Base-by-base conservation (phyloP, 179 eudicot species). In the Nepenthes alata region DNA sequence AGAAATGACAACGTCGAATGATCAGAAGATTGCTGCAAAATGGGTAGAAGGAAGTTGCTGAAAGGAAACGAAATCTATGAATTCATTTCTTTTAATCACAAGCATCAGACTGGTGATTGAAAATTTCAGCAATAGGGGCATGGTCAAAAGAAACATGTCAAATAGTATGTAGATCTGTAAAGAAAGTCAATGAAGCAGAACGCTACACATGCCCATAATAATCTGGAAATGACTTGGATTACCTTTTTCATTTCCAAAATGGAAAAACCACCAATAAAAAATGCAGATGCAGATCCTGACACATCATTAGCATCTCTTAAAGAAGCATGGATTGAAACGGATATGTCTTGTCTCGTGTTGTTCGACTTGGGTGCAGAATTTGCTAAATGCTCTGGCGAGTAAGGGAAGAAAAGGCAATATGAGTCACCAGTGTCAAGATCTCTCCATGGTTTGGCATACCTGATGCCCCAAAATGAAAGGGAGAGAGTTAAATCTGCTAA, bases 401-500 rank as follows among this genome's bases (percentile, higher is more conserved):
- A 71, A 54, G 97, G 97, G 70, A 81, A 90, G 78, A 90, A 88
- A 14, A 83, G 76, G 74, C 96, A 88, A 72, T 79, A 77, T 15
- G 76, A 65, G 49, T 70, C 75, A 55, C 90, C 88, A 51, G 82
- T 77, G 51, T 75, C 77, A 69, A 74, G 86, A 77, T 90, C 95
- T 72, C 76, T 83, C 88, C 86, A 83, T 48, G 97, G 86, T 61
- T 74, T 75, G 44, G 78, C 75, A 75, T 80, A 71, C 71, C 91
- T 84, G 62, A 55, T 55, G 51, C 37, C 38, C 57, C 58, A 69
- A 74, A 54, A 44, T 39, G 49, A 57, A 13, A 11, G 2, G 57
- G 36, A 54, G 12, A 54, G 9, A 54, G 12, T 52, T 5, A 5
- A 10, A 6, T 45, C 49, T 5, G 11, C 49, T 5, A 11, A 1